Evolutionary conservation across 2,329 filamentous ascomycete species (phyloP), one percentile per base, ranked within the genome.

Genomic region (Teratosphaeriaceae sp.): DNA sequence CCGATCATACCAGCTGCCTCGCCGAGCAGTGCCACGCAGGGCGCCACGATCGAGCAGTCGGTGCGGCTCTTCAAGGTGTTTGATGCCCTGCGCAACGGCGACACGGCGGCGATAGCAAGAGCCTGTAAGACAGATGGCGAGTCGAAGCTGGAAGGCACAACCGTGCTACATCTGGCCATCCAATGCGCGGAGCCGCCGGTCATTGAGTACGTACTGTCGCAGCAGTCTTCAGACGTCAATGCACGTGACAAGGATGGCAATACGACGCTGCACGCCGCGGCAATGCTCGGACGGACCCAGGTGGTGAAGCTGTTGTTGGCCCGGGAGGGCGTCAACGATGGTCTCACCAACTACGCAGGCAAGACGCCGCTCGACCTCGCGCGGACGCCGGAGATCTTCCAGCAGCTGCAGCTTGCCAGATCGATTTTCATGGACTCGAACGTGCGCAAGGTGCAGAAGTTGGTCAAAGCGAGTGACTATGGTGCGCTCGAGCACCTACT

Each of bases 61-160:
- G 88, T 98, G 41, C 81, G 85, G 60, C 89, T 94, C 53, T 98
- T 98, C 66, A 82, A 89, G 53, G 80, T 96, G 36, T 95, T 97
- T 60, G 92, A 97, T 68, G 85, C 89, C 31, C 72, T 98, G 51
- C 80, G 90, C 52, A 92, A 79, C 62, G 92, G 92, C 42, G 90
- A 98, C 63, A 94, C 88, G 1, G 83, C 82, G 12, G 86, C 85
- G 27, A 96, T 98, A 56, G 87, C 86, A 22, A 90, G 84, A 62
- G 85, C 85, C 1, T 85, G 96, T 52, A 76, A 83, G 47, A 65
- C 65, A 46, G 68, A 70, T 37, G 49, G 48, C 20, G 50, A 64
- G 51, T 11, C 54, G 65, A 52, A 65, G 63, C 47, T 88, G 21
- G 84, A 89, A 46, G 89, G 94, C 43, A 96, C 89, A 1, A 92